Percentiles rank a stretch among this genome's conserved stretches.
These are phyloP conservation scores for Suillus cothurnatus DNA, from an alignment of 768 basidiomycete species.

Conservation along the genomic window DNA sequence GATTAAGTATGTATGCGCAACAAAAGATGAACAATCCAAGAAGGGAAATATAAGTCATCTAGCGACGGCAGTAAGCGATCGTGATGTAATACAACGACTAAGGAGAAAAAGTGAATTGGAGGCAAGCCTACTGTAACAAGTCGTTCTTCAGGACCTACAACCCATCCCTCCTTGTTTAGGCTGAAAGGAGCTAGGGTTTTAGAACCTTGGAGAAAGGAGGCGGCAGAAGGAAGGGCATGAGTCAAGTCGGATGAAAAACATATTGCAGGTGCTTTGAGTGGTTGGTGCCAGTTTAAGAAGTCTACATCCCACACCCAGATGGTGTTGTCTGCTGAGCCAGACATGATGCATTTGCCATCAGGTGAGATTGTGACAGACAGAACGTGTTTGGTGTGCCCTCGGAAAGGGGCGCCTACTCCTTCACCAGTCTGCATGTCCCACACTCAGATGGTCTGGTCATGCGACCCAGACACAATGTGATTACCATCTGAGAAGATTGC, in stretches of 20 bases:
- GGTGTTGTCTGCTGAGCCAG: background rate
- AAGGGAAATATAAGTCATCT: too few species aligned
- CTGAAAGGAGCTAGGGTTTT: background rate
- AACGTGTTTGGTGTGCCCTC: background rate
- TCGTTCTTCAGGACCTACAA: background rate
- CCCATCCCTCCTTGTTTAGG: background rate
- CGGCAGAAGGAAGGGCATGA: background rate
- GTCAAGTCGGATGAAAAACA: background rate
- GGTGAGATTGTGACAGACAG: background rate
- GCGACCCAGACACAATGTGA: background rate
- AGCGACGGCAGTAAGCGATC: too few species aligned
- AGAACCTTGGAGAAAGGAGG: background rate
- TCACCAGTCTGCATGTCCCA: background rate
- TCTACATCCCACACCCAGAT: background rate
- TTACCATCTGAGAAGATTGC: background rate
- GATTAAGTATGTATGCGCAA: too few species aligned
- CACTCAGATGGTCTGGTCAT: background rate
- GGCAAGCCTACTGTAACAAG: too few species aligned
- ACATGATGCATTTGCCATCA: background rate
- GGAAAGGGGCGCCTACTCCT: background rate
- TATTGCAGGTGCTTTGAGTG: background rate
- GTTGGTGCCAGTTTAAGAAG: background rate
- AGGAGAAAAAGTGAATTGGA: too few species aligned
- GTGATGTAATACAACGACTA: too few species aligned
- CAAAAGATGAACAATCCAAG: too few species aligned